These are phyloP conservation scores for Cicer bijugum DNA, from an alignment of 306 rosid genomes.

Conservation along the genomic window DNA sequence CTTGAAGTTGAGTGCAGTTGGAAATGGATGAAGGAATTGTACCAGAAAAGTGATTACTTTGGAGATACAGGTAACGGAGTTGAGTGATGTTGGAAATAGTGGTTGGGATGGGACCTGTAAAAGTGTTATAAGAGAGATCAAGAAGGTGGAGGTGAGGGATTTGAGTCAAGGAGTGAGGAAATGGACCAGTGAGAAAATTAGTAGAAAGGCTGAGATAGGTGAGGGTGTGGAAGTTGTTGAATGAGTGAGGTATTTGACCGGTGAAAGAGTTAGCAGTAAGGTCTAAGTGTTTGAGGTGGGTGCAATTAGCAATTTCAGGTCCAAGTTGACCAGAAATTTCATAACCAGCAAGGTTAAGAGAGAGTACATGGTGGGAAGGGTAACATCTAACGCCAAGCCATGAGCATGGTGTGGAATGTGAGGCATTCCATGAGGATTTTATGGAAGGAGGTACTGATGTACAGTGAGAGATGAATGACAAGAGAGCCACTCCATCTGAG, in stretches of 20 bases:
- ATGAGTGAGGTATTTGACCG: slow-evolving; percentile 59
- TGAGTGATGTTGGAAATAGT: slow-evolving; percentile 58
- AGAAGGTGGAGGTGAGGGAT: slow-evolving; percentile 47
- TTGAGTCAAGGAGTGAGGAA: slow-evolving; percentile 60
- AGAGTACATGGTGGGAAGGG: slow-evolving; percentile 48
- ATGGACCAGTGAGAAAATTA: slow-evolving; percentile 53
- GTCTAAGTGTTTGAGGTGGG: slow-evolving; percentile 51
- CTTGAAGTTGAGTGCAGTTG: slow-evolving; percentile 58
- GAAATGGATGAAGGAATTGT: slow-evolving; percentile 72
- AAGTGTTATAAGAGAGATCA: slow-evolving; percentile 52
- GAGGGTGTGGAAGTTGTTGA: slow-evolving; percentile 47
- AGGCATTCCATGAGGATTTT: slow-evolving; percentile 61
- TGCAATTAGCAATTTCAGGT: slow-evolving; percentile 61
- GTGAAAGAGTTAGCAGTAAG: slow-evolving; percentile 50
- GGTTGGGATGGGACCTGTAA: slow-evolving; percentile 67
- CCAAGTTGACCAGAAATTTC: slow-evolving; percentile 64
- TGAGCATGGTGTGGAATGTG: slow-evolving; percentile 72
- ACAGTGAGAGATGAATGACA: slow-evolving; percentile 65
- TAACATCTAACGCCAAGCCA: slow-evolving; percentile 77
- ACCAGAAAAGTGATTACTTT: slow-evolving; percentile 55
- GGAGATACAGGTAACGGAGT: slow-evolving; percentile 45
- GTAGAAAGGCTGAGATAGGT: slow-evolving; percentile 41
- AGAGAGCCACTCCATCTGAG: slow-evolving; percentile 65
- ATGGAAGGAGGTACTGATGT: slow-evolving; percentile 51
- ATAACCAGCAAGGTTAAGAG: slow-evolving; percentile 58